Conservation (phyloP, 169 alveolate species). For the Eimeria falciformis region DNA sequence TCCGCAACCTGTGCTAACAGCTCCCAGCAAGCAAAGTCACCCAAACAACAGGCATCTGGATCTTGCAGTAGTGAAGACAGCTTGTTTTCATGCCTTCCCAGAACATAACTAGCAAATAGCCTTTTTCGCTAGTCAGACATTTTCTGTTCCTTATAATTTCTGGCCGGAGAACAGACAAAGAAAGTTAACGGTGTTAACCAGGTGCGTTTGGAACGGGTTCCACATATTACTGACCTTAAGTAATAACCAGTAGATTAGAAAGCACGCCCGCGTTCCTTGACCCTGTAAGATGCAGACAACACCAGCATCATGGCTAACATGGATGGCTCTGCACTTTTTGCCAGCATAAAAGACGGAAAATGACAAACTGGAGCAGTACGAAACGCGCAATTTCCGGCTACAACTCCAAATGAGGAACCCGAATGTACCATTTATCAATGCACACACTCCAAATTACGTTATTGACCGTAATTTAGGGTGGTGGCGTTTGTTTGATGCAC, state of each 20-base stretch:
- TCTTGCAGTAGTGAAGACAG: no score
- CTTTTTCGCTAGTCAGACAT: no score
- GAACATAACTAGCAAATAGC: no score
- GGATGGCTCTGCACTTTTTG: no score
- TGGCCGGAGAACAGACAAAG: no score
- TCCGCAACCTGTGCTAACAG: not conserved
- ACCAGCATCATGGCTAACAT: not conserved
- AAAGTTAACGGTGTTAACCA: no score
- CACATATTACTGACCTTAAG: slow-evolving; percentile 3
- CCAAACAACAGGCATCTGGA: no score
- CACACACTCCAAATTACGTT: not conserved
- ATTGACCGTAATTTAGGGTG: not conserved
- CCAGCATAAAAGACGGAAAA: not conserved
- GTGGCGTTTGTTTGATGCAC: not conserved
- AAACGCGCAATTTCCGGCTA: not conserved
- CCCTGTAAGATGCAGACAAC: not conserved
- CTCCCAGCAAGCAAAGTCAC: no score
- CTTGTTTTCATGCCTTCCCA: no score
- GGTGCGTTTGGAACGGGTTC: no score
- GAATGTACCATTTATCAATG: not conserved
- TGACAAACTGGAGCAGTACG: not conserved
- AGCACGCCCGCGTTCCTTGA: not conserved
- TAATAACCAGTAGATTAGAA: slow-evolving; percentile 38
- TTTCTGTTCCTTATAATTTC: no score
- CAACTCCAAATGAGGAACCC: not conserved